phyloP scores from a whole-genome alignment of 805 yeast genomes.

The Dipodascopsis uninucleata region DNA sequence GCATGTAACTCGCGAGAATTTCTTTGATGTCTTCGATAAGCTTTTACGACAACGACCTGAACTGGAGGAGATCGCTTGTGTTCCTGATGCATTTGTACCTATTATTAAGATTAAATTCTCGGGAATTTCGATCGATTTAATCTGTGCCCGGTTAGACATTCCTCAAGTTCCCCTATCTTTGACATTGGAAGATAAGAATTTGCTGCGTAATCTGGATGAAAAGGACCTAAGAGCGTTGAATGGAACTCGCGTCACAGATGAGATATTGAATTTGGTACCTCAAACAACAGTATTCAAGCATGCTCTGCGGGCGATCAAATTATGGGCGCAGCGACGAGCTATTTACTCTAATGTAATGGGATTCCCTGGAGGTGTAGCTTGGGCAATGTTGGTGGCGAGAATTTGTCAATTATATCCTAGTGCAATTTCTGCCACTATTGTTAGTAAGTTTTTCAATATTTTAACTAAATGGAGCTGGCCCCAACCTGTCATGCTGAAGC shows the following conservation, averaged over 20 bases:
- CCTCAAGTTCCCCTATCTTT: constrained; percentile 76
- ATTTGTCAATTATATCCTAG: constrained; percentile 96
- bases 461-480: constrained; percentile 96
- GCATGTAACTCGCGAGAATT: constrained; percentile 86
- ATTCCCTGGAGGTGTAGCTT: constrained; percentile 99
- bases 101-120: constrained; percentile 82
- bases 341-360: constrained; percentile 93
- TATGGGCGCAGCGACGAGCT: constrained; percentile 96
- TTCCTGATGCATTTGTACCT: constrained; percentile 98
- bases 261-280: constrained; percentile 83
- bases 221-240: constrained; percentile 84
- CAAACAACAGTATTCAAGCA: constrained; percentile 89
- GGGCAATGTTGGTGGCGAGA: constrained; percentile 99
- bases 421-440: constrained; percentile 87
- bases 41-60: constrained; percentile 71
- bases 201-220: constrained; percentile 84
- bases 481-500: constrained; percentile 89
- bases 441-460: constrained; percentile 84
- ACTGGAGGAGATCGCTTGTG: constrained; percentile 84
- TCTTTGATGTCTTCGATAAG: constrained; percentile 74
- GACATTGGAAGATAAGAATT: constrained; percentile 77
- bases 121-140: constrained; percentile 90
- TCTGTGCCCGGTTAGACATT: constrained; percentile 77
- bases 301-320: constrained; percentile 84
- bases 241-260: constrained; percentile 97